A percentile compares a stretch with the other conserved stretches of the same genome.
Conservation (phyloP, 495 filamentous ascomycete species). For the Hypoxylon cercidicola region DNA sequence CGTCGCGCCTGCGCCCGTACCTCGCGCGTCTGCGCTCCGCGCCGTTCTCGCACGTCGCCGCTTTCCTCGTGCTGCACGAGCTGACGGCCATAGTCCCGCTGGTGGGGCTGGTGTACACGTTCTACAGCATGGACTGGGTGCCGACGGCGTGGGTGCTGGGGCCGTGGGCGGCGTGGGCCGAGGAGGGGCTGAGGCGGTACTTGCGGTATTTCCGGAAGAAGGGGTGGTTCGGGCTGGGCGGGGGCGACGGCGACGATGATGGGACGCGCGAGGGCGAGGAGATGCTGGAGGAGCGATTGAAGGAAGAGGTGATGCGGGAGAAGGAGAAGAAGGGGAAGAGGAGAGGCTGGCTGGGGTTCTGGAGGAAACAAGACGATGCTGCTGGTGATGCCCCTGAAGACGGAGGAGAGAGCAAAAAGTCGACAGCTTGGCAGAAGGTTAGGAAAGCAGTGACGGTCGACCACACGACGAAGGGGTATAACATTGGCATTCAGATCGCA, state of each 20-base stretch:
- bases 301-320: constrained; percentile 26
- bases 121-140: constrained; percentile 79
- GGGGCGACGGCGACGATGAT: constrained; percentile 30
- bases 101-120: constrained; percentile 74
- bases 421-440: constrained; percentile 49
- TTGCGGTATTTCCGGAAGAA: constrained; percentile 57
- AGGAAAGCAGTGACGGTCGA: constrained; percentile 41
- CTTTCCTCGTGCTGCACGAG: constrained; percentile 93
- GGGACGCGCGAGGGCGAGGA: constrained; percentile 20
- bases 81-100: constrained; percentile 86
- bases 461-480: constrained; percentile 54
- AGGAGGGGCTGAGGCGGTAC: constrained; percentile 57
- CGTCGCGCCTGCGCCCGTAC: constrained; percentile 67
- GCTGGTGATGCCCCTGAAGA: constrained; percentile 27
- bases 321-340: constrained; percentile 26
- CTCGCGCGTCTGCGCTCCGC: constrained; percentile 74
- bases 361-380: constrained; percentile 30
- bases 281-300: constrained; percentile 21
- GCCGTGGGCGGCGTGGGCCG: constrained; percentile 53
- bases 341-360: constrained; percentile 19
- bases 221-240: constrained; percentile 59
- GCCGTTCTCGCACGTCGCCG: constrained; percentile 81
- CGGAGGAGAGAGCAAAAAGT: constrained; percentile 37
- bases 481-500: constrained; percentile 74
- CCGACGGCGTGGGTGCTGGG: constrained; percentile 60